Evolutionary conservation across 2,329 filamentous ascomycete genomes (phyloP).

Genomic region (Myriangium duriaei): DNA sequence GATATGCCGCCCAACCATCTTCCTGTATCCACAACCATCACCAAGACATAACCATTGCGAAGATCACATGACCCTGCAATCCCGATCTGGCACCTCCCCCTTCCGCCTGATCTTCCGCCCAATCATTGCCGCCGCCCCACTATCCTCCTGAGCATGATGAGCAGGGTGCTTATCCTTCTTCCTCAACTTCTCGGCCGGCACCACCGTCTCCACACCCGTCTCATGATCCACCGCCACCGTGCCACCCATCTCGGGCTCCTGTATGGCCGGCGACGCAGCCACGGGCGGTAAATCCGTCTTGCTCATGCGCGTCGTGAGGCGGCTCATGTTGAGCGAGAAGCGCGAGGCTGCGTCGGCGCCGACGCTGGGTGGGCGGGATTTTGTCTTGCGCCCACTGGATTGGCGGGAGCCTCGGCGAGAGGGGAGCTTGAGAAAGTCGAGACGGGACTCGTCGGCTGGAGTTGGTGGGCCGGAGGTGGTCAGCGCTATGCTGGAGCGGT

Average conservation of each 20-base stretch:
- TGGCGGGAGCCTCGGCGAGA: conserved; percentile 19
- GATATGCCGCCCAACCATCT: no score
- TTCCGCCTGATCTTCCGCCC: conserved; percentile 11
- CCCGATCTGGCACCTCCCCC: conserved; percentile 13
- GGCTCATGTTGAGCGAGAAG: conserved; percentile 29
- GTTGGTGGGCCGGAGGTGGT: conserved; percentile 25
- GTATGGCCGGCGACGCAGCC: not conserved
- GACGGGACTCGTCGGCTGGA: conserved; percentile 29
- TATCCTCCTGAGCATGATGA: not conserved
- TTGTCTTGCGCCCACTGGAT: conserved; percentile 19
- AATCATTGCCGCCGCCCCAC: not conserved
- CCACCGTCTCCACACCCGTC: not conserved
- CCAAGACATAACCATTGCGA: no score
- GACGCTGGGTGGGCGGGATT: conserved; percentile 29
- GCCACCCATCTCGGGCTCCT: not conserved
- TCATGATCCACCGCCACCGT: not conserved
- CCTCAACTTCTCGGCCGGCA: not conserved
- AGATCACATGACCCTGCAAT: conserved; percentile 13
- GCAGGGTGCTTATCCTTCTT: conserved; percentile 6
- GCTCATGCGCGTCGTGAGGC: conserved; percentile 29
- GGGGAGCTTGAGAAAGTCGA: conserved; percentile 19
- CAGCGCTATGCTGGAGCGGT: conserved; percentile 17
- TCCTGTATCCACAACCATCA: no score
- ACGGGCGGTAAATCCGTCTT: conserved; percentile 16
- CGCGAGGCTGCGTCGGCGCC: conserved; percentile 18